Evolutionary conservation across 768 basidiomycete genomes (phyloP).

Genomic region (Panaeolus papilionaceus): DNA sequence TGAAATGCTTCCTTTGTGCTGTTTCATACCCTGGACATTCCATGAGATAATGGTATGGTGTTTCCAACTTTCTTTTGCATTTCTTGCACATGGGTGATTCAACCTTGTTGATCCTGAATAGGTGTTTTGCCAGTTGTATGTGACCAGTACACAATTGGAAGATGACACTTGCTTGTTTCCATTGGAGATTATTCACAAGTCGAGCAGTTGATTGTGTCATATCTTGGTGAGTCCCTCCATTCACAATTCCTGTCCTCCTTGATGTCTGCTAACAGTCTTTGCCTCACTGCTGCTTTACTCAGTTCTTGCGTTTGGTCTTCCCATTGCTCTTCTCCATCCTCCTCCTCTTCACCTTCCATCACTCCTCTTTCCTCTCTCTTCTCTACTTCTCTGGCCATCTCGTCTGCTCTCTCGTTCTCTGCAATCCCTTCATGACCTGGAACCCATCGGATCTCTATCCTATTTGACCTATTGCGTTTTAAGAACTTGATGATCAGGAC

Average conservation of each 20-base stretch:
- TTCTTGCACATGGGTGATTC: conserved; percentile 34
- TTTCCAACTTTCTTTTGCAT: conserved; percentile 33
- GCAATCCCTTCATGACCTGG: conserved; percentile 3
- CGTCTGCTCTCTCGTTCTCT: conserved; percentile 11
- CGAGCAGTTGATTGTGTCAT: conserved; percentile 15
- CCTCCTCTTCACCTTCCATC: background rate
- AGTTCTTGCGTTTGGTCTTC: background rate
- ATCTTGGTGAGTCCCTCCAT: conserved; percentile 21
- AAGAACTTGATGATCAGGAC: background rate
- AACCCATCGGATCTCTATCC: background rate
- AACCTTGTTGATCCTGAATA: conserved; percentile 31
- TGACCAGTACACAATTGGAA: conserved; percentile 40
- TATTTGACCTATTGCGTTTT: background rate
- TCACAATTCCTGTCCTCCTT: conserved; percentile 22
- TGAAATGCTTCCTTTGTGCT: background rate
- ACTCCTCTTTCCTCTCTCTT: background rate
- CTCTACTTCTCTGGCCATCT: conserved; percentile 12
- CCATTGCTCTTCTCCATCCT: background rate
- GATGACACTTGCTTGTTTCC: conserved; percentile 30
- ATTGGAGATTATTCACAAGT: conserved; percentile 14
- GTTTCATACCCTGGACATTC: conserved; percentile 31
- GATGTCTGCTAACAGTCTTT: conserved; percentile 20
- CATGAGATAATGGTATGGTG: conserved; percentile 35
- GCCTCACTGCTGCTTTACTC: conserved; percentile 21
- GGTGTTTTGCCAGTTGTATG: conserved; percentile 34